Percentiles rank a stretch among this genome's conserved stretches.
phyloP scores from a whole-genome alignment of 345 rosid genomes.

The Salix koriyanagi region DNA sequence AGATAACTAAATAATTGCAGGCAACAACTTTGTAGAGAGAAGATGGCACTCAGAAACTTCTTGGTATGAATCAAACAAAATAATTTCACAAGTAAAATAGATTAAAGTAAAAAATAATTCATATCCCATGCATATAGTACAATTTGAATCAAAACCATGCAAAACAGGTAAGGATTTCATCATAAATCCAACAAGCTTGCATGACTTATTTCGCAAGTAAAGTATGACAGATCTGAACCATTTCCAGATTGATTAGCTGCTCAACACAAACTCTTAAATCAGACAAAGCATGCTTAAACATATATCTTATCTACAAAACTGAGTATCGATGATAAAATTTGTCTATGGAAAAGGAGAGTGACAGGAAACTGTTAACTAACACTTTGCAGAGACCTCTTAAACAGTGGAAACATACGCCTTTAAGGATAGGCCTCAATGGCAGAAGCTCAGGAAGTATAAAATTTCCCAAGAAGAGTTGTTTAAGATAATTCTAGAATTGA shows the following conservation, averaged over 20 bases:
- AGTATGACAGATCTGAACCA: background rate
- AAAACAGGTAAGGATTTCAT: background rate
- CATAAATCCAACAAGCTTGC: no score
- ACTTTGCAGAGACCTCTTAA: background rate
- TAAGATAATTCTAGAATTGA: no score
- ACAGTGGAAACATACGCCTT: no score
- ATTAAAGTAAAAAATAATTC: background rate
- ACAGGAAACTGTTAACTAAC: background rate
- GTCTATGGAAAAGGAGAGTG: no score
- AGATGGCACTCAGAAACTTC: background rate
- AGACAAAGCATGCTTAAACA: no score
- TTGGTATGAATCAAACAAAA: background rate
- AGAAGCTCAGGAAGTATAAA: no score
- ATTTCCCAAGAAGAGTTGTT: no score
- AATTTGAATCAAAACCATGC: background rate
- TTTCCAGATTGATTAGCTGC: background rate
- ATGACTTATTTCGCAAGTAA: background rate
- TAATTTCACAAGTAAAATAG: background rate
- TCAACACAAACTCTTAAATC: background rate
- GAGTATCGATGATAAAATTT: background rate
- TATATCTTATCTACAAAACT: background rate
- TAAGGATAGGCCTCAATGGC: no score
- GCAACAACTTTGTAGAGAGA: slow-evolving; percentile 3
- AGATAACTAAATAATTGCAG: slow-evolving; percentile 7
- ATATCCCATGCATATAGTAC: background rate